Base-by-base conservation (phyloP, 257 asterid genomes). In the Ophiorrhiza pumila region DNA sequence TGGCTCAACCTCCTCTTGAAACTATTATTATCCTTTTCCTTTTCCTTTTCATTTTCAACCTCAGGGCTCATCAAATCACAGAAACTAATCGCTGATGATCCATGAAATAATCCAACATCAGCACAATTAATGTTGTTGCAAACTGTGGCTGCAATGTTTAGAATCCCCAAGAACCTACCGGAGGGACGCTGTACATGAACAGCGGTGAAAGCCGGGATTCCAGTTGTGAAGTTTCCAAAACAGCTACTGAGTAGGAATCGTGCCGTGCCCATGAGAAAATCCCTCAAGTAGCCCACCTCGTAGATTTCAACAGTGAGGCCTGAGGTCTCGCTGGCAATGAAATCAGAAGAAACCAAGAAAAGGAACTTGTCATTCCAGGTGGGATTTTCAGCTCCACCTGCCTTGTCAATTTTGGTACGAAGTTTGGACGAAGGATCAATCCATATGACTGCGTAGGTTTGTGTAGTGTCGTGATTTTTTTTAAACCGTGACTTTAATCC, bases 311-410 rank as follows among this genome's bases (percentile, higher is more conserved):
- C 85, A 14, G 90, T 66, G 46, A 93, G 95, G 62, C 91, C 97
- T 75, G 97, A 89, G 23, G 98, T 93, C 1, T 93, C 98, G 37
- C 90, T 74, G 20, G 88, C 66, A 29, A 87, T 39, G 84, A 93
- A 93, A 0, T 85, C 88, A 2, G 86, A 74, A 11, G 91, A 76
- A 39, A 91, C 93, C 14, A 91, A 85, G 79, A 93, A 93, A 60
- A 91, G 93, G 71, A 93, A 93, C 25, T 87, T 89, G 83, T 91
- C 98, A 80, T 93, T 91, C 98, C 97, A 91, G 59, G 88, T 89
- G 39, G 98, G 97, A 74, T 89, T 91, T 45, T 84, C 95, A 61
- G 89, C 83, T 37, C 92, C 92, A 49, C n/a, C n/a, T n/a, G 83
- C 59, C 0, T 83, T 78, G 79, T 93, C 98, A 34, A 84, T 69